Conservation (phyloP, 2,329 filamentous ascomycete genomes). For the Xylariaceae sp. region DNA sequence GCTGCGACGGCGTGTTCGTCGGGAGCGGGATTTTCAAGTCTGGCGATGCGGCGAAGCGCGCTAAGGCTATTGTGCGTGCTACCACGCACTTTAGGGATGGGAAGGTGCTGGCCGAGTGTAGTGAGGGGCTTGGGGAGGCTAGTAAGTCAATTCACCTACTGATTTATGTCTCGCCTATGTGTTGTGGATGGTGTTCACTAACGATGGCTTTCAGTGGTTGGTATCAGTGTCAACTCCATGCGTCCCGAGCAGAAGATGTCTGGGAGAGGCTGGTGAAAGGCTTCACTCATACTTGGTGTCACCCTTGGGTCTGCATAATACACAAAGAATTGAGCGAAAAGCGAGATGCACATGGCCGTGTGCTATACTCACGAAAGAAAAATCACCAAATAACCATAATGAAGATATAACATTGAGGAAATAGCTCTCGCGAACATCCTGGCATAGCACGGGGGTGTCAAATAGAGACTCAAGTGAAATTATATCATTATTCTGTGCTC, state of each 20-base stretch:
- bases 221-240: slow-evolving; percentile 82
- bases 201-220: slow-evolving; percentile 57
- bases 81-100: slow-evolving; percentile 87
- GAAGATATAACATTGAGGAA: too few relatives aligned
- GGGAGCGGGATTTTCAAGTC: slow-evolving; percentile 97
- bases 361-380: too few relatives aligned
- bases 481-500: background rate
- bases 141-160: slow-evolving; percentile 38
- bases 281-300: too few relatives aligned
- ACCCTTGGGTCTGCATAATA: too few relatives aligned
- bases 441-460: too few relatives aligned
- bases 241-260: slow-evolving; percentile 76
- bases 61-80: slow-evolving; percentile 90
- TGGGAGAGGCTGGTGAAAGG: slow-evolving; percentile 73
- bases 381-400: too few relatives aligned
- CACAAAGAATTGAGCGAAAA: background rate
- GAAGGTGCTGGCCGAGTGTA: slow-evolving; percentile 80
- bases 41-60: slow-evolving; percentile 82
- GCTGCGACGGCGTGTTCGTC: slow-evolving; percentile 96
- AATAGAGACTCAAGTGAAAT: background rate
- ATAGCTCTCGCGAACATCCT: too few relatives aligned
- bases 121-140: slow-evolving; percentile 86
- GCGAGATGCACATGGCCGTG: background rate
- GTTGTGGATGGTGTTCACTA: too few relatives aligned
- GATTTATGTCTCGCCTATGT: too few relatives aligned